Base-by-base conservation (phyloP, 148 eudicot genomes). In the Camellia lanceoleosa region DNA sequence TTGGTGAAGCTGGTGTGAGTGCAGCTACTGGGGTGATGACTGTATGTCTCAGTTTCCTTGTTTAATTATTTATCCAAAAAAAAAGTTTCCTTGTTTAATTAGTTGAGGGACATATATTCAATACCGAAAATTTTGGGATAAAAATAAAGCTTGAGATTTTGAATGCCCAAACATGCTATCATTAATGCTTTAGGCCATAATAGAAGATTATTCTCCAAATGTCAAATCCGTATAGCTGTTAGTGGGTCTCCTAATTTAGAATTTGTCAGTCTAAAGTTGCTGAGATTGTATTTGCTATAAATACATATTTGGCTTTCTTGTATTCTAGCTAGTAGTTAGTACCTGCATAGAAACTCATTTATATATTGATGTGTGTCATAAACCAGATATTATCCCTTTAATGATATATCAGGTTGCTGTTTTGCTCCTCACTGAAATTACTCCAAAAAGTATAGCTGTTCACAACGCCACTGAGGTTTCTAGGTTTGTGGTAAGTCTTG, bases 21-120 rank as follows among this genome's bases (percentile, higher is more conserved):
- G 99, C 97, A 79, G 99, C 99, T 80, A 96, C 99, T 78, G 99
- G 97, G 73, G 90, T 96, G 82, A 96, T 96, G 99, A 96, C 99
- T 64, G 99, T 96, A 90, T 60, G 91, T 63, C 51, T 47, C 23
- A 67, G 43, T 83, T 67, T 80, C 74, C 66, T 56, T 19, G 20
- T 73, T 38, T 30, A 30, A 30, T 30, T 30, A 30, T 30, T 30
- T 30, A 30, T 30, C 1, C 38, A 30, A 30, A 30, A 30, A 23
- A 30, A 30, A 30, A 30, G 1, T 1, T 30, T 30, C 1, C 38
- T 30, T 30, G 38, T 30, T 30, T 38, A 6, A 20, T 71, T 23
- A 20, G 13, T 70, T 67, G 51, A 30, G 55, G 73, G 18, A 66
- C 11, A 60, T 51, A 46, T 51, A 30, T 30, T 59, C 67, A 15